A percentile compares a stretch with the other conserved stretches of the same genome.
phyloP scores from a whole-genome alignment of 345 rosid species.

The Nephelium lappaceum region DNA sequence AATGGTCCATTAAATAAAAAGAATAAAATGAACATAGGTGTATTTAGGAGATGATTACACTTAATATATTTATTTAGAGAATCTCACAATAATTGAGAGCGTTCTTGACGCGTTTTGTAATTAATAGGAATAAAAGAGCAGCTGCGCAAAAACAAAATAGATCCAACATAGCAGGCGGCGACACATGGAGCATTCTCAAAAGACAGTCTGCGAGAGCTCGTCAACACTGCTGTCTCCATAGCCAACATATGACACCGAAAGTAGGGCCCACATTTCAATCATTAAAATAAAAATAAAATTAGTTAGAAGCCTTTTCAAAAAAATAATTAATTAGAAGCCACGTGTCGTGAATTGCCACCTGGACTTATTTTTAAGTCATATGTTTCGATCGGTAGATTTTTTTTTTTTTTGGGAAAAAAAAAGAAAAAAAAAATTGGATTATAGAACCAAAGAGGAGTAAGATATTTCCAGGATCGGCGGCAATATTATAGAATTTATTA shows the following conservation, averaged over 20 bases:
- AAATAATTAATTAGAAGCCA: too few species aligned
- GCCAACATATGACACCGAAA: neutral
- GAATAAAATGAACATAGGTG: too few species aligned
- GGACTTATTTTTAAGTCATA: neutral
- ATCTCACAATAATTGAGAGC: too few species aligned
- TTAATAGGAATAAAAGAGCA: too few species aligned
- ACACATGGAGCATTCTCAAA: slow-evolving; percentile 12
- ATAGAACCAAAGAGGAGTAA: neutral
- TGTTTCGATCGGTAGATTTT: neutral
- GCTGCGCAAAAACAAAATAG: neutral
- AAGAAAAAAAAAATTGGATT: too few species aligned
- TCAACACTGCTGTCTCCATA: neutral
- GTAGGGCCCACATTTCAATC: neutral
- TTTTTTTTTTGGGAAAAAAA: too few species aligned
- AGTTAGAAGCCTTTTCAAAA: too few species aligned
- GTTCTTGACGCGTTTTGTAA: neutral
- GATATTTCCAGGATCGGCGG: neutral
- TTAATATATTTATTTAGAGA: neutral
- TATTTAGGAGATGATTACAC: too few species aligned
- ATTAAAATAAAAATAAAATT: neutral
- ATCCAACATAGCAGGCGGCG: neutral
- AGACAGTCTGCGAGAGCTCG: neutral
- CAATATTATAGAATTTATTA: neutral
- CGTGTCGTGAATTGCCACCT: neutral
- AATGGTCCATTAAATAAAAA: too few species aligned